Evolutionary conservation across 441 rosid genomes (phyloP), one percentile per base, ranked within the genome.

Genomic region (Euphorbia celastroides): DNA sequence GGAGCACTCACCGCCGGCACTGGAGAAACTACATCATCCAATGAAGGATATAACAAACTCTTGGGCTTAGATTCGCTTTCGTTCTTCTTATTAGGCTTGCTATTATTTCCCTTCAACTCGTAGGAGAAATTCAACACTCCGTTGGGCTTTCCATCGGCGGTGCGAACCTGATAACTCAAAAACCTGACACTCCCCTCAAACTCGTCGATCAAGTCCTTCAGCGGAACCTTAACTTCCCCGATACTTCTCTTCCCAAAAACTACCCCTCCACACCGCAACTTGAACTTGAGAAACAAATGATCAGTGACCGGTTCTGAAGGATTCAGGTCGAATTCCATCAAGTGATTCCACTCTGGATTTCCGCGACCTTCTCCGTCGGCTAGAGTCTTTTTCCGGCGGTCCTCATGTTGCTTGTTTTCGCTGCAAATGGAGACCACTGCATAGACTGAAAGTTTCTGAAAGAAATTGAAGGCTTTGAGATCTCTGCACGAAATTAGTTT

Each of bases 281-380:
- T 78, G 58, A 82, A 80, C 60, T 23, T 68, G 56, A 84, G 65
- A 13, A 75, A 77, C 3, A 76, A 65, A 63, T 66, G 26, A 57
- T 62, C 69, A 36, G n/a, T 52, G 3, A 59, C 34, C 14, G 72
- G 41, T 38, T 38, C 12, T 7, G 41, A 32, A 1, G 56, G 60
- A 5, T 44, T 26, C 20, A 84, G 73, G 73, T 84, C 78, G 57
- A 84, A 75, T 32, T 61, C 32, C 72, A 82, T 36, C 10, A 28
- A 0, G 48, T 82, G 78, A 60, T 82, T 80, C 86, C 88, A 84
- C 51, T 80, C 79, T 0, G 86, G 88, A 63, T 79, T 79, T 30
- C 72, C 31, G 5, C 77, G 78, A 10, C 84, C 77, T 32, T 48
- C 70, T 66, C 60, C 72, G 65, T 75, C 70, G 11, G 66, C 67